These are phyloP conservation scores for Zarea fungicola DNA, from an alignment of 2,329 filamentous ascomycete species.

Conservation along the genomic window DNA sequence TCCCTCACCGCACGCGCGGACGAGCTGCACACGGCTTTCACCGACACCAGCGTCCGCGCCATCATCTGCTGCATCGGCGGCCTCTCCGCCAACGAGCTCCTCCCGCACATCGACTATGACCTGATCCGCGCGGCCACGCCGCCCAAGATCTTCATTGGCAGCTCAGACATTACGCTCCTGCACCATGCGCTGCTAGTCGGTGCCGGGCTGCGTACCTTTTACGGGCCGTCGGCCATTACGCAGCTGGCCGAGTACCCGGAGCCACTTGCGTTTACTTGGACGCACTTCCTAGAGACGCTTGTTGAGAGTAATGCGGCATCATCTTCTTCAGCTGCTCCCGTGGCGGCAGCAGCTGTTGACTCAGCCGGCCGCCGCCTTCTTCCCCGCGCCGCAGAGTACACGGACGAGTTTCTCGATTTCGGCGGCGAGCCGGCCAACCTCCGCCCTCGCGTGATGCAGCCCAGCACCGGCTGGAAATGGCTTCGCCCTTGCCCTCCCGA, in stretches of 20 bases:
- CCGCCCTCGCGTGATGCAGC: slow-evolving; percentile 24
- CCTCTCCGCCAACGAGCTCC: slow-evolving; percentile 32
- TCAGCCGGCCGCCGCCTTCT: no score
- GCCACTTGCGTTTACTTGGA: slow-evolving; percentile 24
- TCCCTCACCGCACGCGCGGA: slow-evolving; percentile 26
- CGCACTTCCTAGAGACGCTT: slow-evolving; percentile 27
- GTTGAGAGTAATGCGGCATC: slow-evolving; percentile 26
- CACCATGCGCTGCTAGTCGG: slow-evolving; percentile 36
- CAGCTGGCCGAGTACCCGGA: slow-evolving; percentile 28
- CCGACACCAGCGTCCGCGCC: slow-evolving; percentile 29
- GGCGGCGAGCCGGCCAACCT: slow-evolving; percentile 20
- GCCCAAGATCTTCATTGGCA: slow-evolving; percentile 40
- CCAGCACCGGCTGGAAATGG: slow-evolving; percentile 31
- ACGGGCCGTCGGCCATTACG: slow-evolving; percentile 34
- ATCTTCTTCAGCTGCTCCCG: slow-evolving; percentile 19
- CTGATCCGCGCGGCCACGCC: slow-evolving; percentile 28
- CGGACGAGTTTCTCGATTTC: slow-evolving; percentile 20
- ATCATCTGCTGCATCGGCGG: slow-evolving; percentile 37
- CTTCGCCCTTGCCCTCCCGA: slow-evolving; percentile 27
- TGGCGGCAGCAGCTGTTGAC: no score
- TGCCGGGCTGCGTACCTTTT: slow-evolving; percentile 38
- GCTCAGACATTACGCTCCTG: slow-evolving; percentile 36
- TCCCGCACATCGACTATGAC: slow-evolving; percentile 33
- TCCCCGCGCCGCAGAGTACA: slow-evolving; percentile 27
- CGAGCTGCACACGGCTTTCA: slow-evolving; percentile 34